Conservation (phyloP, 2,329 filamentous ascomycete genomes). For the Albifimbria verrucaria region DNA sequence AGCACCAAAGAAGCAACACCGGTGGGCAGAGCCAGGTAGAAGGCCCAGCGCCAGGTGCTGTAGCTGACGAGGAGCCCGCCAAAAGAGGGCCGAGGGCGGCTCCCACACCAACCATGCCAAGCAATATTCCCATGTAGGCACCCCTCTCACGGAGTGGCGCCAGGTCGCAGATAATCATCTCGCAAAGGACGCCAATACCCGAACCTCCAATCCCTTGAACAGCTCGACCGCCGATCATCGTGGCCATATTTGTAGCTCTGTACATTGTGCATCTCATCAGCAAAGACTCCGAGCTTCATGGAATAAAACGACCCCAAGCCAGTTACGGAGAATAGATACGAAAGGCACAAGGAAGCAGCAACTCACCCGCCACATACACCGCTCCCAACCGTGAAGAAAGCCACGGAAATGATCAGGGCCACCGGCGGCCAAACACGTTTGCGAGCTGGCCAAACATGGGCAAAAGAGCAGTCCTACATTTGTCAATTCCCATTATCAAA, state of each 20-base stretch:
- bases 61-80: conserved; percentile 22
- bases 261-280: too few species aligned
- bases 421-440: conserved; percentile 49
- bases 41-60: conserved; percentile 40
- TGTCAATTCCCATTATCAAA: not conserved
- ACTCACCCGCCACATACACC: conserved; percentile 49
- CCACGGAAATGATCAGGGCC: conserved; percentile 35
- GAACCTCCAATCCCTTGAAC: conserved; percentile 19
- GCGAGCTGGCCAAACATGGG: conserved; percentile 41
- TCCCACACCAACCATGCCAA: conserved; percentile 27
- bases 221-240: conserved; percentile 45
- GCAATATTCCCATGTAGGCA: conserved; percentile 32
- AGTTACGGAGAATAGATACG: too few species aligned
- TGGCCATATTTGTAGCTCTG: conserved; percentile 35
- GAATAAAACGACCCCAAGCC: too few species aligned
- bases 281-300: too few species aligned
- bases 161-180: conserved; percentile 36
- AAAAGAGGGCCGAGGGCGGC: conserved; percentile 29
- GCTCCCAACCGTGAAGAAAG: conserved; percentile 49
- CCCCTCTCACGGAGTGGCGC: conserved; percentile 45
- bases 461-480: conserved; percentile 12
- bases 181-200: conserved; percentile 16
- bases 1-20: conserved; percentile 7
- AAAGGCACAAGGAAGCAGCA: too few species aligned
- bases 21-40: conserved; percentile 38